Evolutionary conservation across 2,329 filamentous ascomycete genomes (phyloP), one percentile per base, ranked within the genome.

Genomic region (Periconia digitata): DNA sequence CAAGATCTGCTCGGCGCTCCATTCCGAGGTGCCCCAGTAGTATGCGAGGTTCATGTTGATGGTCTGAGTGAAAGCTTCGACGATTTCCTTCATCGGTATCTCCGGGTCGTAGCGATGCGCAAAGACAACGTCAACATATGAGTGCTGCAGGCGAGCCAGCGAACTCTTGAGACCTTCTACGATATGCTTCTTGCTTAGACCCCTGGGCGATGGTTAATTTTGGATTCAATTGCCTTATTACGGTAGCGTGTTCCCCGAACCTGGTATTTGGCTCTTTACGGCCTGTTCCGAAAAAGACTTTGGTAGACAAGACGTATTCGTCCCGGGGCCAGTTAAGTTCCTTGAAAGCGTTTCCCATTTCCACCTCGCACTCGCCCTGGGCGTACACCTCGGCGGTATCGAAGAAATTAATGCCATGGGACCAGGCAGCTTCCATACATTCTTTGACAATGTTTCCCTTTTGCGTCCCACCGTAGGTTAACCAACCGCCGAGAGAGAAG

Each of bases 71-170:
- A 79, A 79, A 37, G 72, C 76, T 53, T 79, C 76, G 21, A 86
- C 83, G 35, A 83, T 81, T 69, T 86, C 83, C 67, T 81, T 81
- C 76, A 84, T 84, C 3, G 81, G 80, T 2, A 81, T 83, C 46
- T 43, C 24, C 40, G 73, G 70, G 49, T 86, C 84, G 15, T 80
- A 79, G 21, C 83, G 75, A 67, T 86, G 83, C 3, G 83, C 82
- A 46, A 85, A 81, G 32, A 85, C 78, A 38, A 86, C 73, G 64
- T 86, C 84, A 45, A 86, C 84, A 60, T 89, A 89, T n/a, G 80
- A 79, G 45, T 82, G 76, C 60, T 85, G 76, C 43, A 88, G 75
- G 22, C 85, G 76, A 55, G 76, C 71, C n/a, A 85, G 69, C 2
- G 76, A 82, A 64, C 73, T 75, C 72, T 84, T 81, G 44, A 84